Evolutionary conservation across 2,329 filamentous ascomycete species (phyloP).

Genomic region (Penicillium crustosum): DNA sequence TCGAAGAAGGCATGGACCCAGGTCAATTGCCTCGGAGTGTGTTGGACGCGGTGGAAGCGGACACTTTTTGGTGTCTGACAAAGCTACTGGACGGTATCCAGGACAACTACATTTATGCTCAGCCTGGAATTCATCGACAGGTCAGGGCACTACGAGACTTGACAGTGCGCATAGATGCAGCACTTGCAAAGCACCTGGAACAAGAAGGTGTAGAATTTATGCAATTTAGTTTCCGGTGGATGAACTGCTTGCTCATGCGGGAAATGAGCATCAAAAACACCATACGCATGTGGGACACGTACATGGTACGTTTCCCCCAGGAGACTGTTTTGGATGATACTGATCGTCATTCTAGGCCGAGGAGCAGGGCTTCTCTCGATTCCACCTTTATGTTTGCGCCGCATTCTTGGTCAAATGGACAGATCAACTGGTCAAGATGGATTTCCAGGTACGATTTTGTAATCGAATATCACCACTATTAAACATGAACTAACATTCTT

Average conservation of each 20-base stretch:
- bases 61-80: constrained; percentile 97
- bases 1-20: constrained; percentile 94
- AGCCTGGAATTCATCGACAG: constrained; percentile 93
- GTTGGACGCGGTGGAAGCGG: constrained; percentile 92
- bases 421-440: constrained; percentile 90
- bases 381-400: constrained; percentile 96
- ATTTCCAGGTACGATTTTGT: constrained; percentile 63
- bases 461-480: background rate
- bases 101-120: constrained; percentile 97
- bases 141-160: constrained; percentile 86
- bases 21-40: constrained; percentile 88
- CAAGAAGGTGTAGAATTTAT: constrained; percentile 95
- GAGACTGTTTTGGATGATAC: constrained; percentile 6
- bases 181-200: constrained; percentile 83
- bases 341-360: constrained; percentile 66
- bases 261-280: constrained; percentile 96
- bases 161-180: constrained; percentile 82
- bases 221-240: constrained; percentile 98
- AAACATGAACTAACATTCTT: constrained; percentile 18
- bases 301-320: constrained; percentile 64
- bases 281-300: constrained; percentile 99
- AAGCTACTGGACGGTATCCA: constrained; percentile 98
- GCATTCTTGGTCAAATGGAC: constrained; percentile 99
- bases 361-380: constrained; percentile 97
- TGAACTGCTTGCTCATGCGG: constrained; percentile 98